phyloP scores from a whole-genome alignment of 2,329 filamentous ascomycete genomes.

The Colletotrichum coccodes region DNA sequence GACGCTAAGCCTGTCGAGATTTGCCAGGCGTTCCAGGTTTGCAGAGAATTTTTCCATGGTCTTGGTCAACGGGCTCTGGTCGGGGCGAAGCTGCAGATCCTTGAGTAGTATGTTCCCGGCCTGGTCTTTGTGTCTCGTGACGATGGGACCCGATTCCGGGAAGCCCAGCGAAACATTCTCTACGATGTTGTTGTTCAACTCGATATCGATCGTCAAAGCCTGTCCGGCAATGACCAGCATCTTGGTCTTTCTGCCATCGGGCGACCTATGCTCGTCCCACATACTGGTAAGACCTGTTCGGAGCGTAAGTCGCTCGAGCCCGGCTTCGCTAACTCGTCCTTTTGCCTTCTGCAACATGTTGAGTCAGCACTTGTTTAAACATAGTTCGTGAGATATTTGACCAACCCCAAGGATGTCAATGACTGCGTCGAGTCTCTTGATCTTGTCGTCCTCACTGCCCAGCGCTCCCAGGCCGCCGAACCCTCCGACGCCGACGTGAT shows the following conservation, averaged over 20 bases:
- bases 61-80: conserved; percentile 75
- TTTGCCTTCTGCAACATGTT: conserved; percentile 43
- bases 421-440: conserved; percentile 64
- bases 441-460: conserved; percentile 63
- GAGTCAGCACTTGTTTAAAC: conserved; percentile 38
- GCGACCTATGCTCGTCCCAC: conserved; percentile 63
- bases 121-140: conserved; percentile 68
- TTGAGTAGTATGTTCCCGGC: conserved; percentile 73
- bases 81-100: conserved; percentile 69
- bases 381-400: conserved; percentile 39
- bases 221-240: conserved; percentile 71
- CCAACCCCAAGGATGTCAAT: conserved; percentile 61
- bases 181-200: conserved; percentile 70
- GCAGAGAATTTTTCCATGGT: conserved; percentile 75
- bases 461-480: conserved; percentile 50
- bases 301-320: conserved; percentile 76
- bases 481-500: conserved; percentile 60
- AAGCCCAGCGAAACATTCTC: conserved; percentile 72
- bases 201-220: conserved; percentile 69
- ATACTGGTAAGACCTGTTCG: conserved; percentile 73
- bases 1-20: conserved; percentile 77
- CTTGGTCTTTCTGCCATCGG: conserved; percentile 58
- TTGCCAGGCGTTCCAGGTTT: conserved; percentile 77
- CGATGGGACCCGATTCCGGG: conserved; percentile 66
- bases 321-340: conserved; percentile 78